These are phyloP conservation scores for Yamadazyma scolyti DNA, from an alignment of 805 yeast genomes.

Conservation along the genomic window DNA sequence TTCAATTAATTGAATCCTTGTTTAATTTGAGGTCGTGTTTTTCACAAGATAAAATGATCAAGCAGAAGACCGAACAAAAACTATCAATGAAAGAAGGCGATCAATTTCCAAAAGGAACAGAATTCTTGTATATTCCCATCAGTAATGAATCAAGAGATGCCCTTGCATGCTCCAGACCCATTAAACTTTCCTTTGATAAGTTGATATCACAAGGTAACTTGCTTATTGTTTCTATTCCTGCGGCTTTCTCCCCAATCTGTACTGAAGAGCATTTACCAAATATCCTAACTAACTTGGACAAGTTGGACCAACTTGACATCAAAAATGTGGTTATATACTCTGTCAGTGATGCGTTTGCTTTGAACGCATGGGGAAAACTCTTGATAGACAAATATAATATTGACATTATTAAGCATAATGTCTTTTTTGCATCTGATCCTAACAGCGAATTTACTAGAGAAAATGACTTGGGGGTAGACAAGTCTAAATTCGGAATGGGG, in stretches of 20 bases:
- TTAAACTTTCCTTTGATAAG: constrained; percentile 30
- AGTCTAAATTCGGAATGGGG: constrained; percentile 33
- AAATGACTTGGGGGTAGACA: constrained; percentile 30
- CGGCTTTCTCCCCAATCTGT: constrained; percentile 44
- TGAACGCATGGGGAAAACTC: constrained; percentile 43
- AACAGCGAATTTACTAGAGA: constrained; percentile 29
- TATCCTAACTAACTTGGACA: constrained; percentile 24
- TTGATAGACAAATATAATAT: constrained; percentile 23
- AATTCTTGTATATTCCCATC: constrained; percentile 37
- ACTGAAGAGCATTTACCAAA: constrained; percentile 44
- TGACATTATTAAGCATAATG: constrained; percentile 13
- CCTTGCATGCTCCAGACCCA: constrained; percentile 34
- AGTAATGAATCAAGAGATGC: constrained; percentile 23
- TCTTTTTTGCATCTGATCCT: constrained; percentile 40
- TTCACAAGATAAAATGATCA: too few species aligned
- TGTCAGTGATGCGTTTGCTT: constrained; percentile 41
- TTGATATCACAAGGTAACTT: constrained; percentile 23
- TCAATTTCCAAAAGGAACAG: constrained; percentile 30
- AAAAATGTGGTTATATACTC: constrained; percentile 32
- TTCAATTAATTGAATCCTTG: too few species aligned
- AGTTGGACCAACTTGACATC: constrained; percentile 26
- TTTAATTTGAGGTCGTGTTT: too few species aligned
- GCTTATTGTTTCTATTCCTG: constrained; percentile 39
- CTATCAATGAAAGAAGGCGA: constrained; percentile 23
- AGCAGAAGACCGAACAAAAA: too few species aligned